phyloP scores from a whole-genome alignment of 169 alveolate genomes.

The Ichthyophthirius multifiliis region DNA sequence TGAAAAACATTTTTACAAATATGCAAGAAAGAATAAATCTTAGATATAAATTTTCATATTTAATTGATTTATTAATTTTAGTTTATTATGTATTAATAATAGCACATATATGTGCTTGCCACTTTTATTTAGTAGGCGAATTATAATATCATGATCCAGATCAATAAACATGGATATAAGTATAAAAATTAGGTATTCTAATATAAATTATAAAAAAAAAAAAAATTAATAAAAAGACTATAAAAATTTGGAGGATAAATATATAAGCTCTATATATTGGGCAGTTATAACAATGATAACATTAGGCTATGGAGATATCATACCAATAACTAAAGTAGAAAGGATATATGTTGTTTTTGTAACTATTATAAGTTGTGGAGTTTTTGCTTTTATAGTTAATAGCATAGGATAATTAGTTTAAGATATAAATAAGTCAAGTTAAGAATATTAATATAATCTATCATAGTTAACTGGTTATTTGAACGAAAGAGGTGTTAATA shows the following conservation, averaged over 20 bases:
- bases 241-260: neutral
- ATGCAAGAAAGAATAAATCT: neutral
- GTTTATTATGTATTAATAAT: neutral
- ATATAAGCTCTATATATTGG: conserved; percentile 11
- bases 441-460: neutral
- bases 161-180: neutral
- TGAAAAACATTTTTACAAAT: neutral
- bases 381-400: neutral
- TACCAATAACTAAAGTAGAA: conserved; percentile 19
- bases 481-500: neutral
- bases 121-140: neutral
- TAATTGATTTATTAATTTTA: neutral
- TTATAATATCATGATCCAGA: neutral
- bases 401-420: neutral
- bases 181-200: neutral
- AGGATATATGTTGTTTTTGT: neutral
- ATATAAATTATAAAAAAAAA: neutral
- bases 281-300: conserved; percentile 35
- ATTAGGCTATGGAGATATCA: conserved; percentile 41
- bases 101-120: neutral
- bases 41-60: neutral
- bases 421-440: neutral
- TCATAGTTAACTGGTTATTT: neutral
- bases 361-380: conserved; percentile 11
- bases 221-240: neutral